These are phyloP conservation scores for Urochloa ruziziensis DNA, from an alignment of 176 grass and related monocot species.

Conservation along the genomic window DNA sequence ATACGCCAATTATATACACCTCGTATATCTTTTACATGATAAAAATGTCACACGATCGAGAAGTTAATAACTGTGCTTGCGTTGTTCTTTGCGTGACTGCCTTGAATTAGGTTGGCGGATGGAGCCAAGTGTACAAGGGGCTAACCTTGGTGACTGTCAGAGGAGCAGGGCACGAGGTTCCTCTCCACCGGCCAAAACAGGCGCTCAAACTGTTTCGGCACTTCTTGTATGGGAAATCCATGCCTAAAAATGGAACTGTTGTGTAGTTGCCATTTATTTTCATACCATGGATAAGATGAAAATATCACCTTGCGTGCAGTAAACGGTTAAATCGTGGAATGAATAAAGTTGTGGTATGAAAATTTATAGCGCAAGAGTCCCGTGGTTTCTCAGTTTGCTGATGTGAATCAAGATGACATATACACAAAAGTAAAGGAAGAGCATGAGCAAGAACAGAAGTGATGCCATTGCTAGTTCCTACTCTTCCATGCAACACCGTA, in stretches of 20 bases:
- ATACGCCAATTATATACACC: neutral
- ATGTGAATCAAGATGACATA: too few relatives aligned
- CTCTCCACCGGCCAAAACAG: slow-evolving; percentile 27
- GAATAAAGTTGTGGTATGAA: neutral
- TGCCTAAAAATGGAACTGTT: neutral
- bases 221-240: slow-evolving; percentile 20
- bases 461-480: too few relatives aligned
- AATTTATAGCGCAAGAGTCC: neutral
- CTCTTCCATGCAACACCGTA: too few relatives aligned
- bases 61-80: neutral
- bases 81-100: neutral
- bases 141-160: neutral
- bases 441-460: too few relatives aligned
- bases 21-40: neutral
- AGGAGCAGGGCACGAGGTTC: slow-evolving; percentile 12
- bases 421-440: too few relatives aligned
- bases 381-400: too few relatives aligned
- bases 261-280: neutral
- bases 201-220: slow-evolving; percentile 15
- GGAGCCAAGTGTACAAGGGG: slow-evolving; percentile 14
- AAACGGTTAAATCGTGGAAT: neutral
- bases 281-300: neutral
- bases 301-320: neutral
- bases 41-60: neutral
- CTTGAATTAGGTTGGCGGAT: slow-evolving; percentile 7